A percentile compares a stretch with the other conserved stretches of the same genome.
Evolutionary conservation across 2,329 filamentous ascomycete species (phyloP).

Genomic region (Claviceps capensis): DNA sequence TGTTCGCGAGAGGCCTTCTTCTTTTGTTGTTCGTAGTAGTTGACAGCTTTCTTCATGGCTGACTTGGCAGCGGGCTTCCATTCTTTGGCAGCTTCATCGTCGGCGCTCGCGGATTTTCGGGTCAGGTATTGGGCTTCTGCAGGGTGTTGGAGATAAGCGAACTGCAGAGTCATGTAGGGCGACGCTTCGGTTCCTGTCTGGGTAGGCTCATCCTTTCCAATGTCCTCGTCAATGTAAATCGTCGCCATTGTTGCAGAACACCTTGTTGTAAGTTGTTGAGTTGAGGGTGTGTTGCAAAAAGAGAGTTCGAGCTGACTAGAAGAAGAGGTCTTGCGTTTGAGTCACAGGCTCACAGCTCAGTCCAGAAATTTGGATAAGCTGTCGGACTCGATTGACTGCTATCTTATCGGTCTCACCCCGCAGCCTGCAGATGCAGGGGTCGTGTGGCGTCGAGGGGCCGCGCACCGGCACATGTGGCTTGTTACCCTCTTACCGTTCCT

Average conservation of each 20-base stretch:
- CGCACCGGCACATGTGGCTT: neutral
- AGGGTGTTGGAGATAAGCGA: conserved; percentile 48
- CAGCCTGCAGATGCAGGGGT: neutral
- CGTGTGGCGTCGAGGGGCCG: neutral
- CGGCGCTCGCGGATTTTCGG: conserved; percentile 43
- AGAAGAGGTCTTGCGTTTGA: neutral
- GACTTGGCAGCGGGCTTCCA: conserved; percentile 12
- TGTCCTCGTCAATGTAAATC: conserved; percentile 56
- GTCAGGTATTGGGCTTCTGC: conserved; percentile 17
- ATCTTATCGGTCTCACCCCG: conserved; percentile 1
- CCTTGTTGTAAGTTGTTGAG: conserved; percentile 2
- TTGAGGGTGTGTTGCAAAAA: neutral
- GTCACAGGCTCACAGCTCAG: neutral
- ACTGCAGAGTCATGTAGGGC: conserved; percentile 70
- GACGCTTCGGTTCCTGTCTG: conserved; percentile 55
- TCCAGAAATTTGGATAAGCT: neutral
- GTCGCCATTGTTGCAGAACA: conserved; percentile 15
- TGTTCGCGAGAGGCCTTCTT: conserved; percentile 11
- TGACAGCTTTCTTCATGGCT: conserved; percentile 11
- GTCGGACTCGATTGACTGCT: neutral
- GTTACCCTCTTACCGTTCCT: neutral
- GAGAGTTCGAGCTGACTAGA: neutral
- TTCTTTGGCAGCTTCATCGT: conserved; percentile 17
- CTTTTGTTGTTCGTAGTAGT: conserved; percentile 11
- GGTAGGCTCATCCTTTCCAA: conserved; percentile 56